A percentile compares a stretch with the other conserved stretches of the same genome.
These are phyloP conservation scores for Neonectria hederae DNA, from an alignment of 2,329 filamentous ascomycete species.

Conservation along the genomic window DNA sequence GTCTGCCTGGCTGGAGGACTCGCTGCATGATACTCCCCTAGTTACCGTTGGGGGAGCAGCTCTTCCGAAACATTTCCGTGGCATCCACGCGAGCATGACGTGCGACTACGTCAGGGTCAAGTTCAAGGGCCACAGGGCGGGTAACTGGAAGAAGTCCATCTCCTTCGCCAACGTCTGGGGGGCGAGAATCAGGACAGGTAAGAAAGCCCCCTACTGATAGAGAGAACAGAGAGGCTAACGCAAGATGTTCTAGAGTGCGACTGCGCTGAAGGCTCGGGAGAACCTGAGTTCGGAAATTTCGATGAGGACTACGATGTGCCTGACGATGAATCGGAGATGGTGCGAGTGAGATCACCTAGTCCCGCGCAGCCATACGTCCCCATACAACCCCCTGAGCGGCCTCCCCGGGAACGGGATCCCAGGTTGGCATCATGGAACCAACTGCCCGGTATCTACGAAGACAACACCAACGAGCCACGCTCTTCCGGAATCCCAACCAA, in stretches of 20 bases:
- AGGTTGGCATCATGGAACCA: conserved; percentile 36
- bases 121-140: neutral
- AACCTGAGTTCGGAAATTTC: no score
- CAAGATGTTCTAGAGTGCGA: neutral
- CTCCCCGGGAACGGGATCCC: neutral
- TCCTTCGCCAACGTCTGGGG: neutral
- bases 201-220: neutral
- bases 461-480: neutral
- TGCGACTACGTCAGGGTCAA: neutral
- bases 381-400: no score
- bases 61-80: neutral
- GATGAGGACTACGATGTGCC: neutral
- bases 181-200: neutral
- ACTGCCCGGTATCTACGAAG: conserved; percentile 36
- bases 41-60: neutral
- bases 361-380: no score
- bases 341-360: neutral
- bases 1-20: neutral
- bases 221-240: neutral
- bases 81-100: neutral
- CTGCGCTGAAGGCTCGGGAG: neutral
- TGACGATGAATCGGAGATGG: neutral
- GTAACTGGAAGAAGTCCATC: neutral
- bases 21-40: neutral
- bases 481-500: conserved; percentile 29